Percentiles rank a stretch among this genome's conserved stretches.
phyloP scores from a whole-genome alignment of 495 filamentous ascomycete species.

The Neurospora discreta region DNA sequence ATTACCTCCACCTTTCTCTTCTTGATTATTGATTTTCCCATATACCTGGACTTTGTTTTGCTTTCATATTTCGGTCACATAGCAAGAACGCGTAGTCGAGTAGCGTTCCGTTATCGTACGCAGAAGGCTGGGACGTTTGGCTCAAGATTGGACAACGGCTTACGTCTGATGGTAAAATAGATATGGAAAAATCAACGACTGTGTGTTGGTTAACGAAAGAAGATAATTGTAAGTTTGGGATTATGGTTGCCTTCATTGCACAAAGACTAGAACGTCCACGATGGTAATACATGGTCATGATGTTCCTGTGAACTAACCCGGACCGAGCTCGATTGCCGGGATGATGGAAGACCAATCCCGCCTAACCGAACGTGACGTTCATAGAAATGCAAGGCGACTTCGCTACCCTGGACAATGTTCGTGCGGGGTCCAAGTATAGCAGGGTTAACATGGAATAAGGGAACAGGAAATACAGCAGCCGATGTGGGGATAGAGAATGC shows the following conservation, averaged over 20 bases:
- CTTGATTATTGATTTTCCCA: not conserved
- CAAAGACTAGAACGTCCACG: not conserved
- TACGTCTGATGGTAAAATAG: not conserved
- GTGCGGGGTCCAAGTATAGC: not conserved
- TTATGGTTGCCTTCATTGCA: not conserved
- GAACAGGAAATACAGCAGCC: not conserved
- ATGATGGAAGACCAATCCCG: not conserved
- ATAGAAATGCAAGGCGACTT: not conserved
- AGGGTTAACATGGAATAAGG: not conserved
- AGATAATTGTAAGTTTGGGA: not conserved
- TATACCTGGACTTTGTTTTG: not conserved
- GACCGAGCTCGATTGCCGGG: not conserved
- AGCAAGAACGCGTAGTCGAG: not conserved
- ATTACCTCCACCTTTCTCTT: not conserved
- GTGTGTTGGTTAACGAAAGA: not conserved
- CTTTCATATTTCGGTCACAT: not conserved
- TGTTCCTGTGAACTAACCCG: not conserved
- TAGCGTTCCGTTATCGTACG: not conserved
- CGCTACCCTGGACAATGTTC: not conserved
- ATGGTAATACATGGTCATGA: not conserved
- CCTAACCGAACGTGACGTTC: not conserved
- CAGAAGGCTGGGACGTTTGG: not conserved
- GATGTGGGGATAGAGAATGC: not conserved
- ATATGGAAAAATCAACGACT: not conserved
- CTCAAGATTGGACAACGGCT: not conserved